phyloP scores from a whole-genome alignment of 2,329 filamentous ascomycete genomes.

The Beauveria sp. region DNA sequence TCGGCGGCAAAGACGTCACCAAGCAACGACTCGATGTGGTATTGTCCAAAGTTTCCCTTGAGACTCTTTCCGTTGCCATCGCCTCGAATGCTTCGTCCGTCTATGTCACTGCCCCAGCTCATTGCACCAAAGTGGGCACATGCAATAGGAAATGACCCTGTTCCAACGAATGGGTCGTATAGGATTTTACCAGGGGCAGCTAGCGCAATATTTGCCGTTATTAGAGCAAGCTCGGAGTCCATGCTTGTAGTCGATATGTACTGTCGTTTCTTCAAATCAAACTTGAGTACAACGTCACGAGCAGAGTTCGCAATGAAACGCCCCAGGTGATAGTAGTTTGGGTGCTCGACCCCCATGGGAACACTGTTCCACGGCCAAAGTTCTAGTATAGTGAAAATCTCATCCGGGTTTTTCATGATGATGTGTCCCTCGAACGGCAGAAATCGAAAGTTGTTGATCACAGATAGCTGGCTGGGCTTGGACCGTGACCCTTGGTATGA shows the following conservation, averaged over 20 bases:
- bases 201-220: conserved; percentile 86
- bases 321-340: conserved; percentile 60
- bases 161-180: conserved; percentile 94
- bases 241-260: conserved; percentile 97
- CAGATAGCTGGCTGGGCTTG: conserved; percentile 52
- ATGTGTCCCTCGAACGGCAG: conserved; percentile 73
- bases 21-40: conserved; percentile 57
- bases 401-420: conserved; percentile 63
- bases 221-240: conserved; percentile 86
- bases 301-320: conserved; percentile 60
- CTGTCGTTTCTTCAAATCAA: conserved; percentile 83
- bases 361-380: conserved; percentile 58
- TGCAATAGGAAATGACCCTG: conserved; percentile 84
- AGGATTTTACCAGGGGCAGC: conserved; percentile 78
- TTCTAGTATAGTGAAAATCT: conserved; percentile 76
- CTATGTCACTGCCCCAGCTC: conserved; percentile 84
- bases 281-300: conserved; percentile 61
- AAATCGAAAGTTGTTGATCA: conserved; percentile 79
- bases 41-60: conserved; percentile 75
- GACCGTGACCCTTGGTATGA: conserved; percentile 69
- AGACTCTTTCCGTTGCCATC: conserved; percentile 45
- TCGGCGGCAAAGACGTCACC: conserved; percentile 80
- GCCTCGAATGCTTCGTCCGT: conserved; percentile 80
- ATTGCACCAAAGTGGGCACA: conserved; percentile 84
- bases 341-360: conserved; percentile 41